Base-by-base conservation (phyloP, 345 rosid genomes). In the Pistacia vera region DNA sequence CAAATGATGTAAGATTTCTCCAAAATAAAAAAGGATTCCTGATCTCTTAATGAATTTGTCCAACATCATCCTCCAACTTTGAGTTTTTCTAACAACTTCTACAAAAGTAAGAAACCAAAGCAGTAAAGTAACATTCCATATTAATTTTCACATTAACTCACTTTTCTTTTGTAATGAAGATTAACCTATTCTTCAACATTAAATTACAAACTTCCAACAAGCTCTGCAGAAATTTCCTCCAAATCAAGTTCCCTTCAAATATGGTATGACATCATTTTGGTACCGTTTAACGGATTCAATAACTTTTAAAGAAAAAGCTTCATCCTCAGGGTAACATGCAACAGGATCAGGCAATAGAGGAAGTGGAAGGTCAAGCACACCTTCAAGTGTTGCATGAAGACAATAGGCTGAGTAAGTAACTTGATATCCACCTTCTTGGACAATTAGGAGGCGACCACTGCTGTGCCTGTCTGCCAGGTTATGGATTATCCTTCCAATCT, bases 341-440 rank as follows among this genome's bases (percentile, higher is more conserved):
- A 93, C 73, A 1, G 89, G 93, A 81, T 95, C 98, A 44, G 84
- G 41, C 66, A 92, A 81, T 28, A 86, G 71, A 56, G 90, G 83
- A 48, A 38, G 71, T 5, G 84, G 90, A 74, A 90, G 88, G 82
- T 86, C 66, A 18, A 95, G 92, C 72, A 89, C 88, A 33, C 99
- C 99, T 86, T 93, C 98, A 25, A 93, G 89, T 59, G 88, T 84
- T 36, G 98, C 95, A 22, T 95, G 99, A 65, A 95, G 89, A 74
- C 98, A 95, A 73, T 89, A 95, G 13, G 99, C 97, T 33, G 98
- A 89, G 84, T 91, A 93, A 33, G 98, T 92, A 35, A 93, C 82
- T 62, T 92, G 93, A 82, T 95, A 93, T 60, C 97, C 98, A 2
- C 99, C 98, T 90, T 90, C 98, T 84, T 91, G 98, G 68, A 93